A percentile compares a stretch with the other conserved stretches of the same genome.
phyloP scores from a whole-genome alignment of 768 basidiomycete species.

The Megacollybia marginata region DNA sequence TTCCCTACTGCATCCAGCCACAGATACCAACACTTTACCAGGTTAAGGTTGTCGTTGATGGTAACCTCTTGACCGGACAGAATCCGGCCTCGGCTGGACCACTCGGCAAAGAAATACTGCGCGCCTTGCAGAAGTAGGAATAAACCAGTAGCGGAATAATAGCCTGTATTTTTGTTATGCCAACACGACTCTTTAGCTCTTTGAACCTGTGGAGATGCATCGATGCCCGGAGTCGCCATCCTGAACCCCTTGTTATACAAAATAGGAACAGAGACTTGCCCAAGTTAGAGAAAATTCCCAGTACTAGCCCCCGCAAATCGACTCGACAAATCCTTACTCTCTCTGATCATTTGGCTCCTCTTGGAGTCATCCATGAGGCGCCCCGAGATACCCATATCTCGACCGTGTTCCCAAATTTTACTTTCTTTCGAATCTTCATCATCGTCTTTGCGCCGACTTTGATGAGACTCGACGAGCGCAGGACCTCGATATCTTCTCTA shows the following conservation, averaged over 20 bases:
- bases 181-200: too few species aligned
- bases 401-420: conserved; percentile 82
- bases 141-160: too few species aligned
- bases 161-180: too few species aligned
- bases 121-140: conserved; percentile 30
- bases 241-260: too few species aligned
- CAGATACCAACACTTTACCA: neutral
- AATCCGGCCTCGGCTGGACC: conserved; percentile 62
- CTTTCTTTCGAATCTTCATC: conserved; percentile 44
- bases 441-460: conserved; percentile 25
- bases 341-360: conserved; percentile 68
- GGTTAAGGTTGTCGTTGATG: conserved; percentile 48
- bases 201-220: too few species aligned
- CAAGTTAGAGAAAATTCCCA: conserved; percentile 48
- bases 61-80: conserved; percentile 61
- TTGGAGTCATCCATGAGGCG: conserved; percentile 85
- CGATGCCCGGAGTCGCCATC: too few species aligned
- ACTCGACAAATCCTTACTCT: conserved; percentile 76
- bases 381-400: conserved; percentile 86
- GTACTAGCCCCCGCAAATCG: conserved; percentile 72
- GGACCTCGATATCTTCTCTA: conserved; percentile 39
- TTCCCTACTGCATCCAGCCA: neutral
- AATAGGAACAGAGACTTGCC: too few species aligned
- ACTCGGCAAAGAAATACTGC: conserved; percentile 49
- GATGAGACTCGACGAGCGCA: conserved; percentile 50